Conservation (phyloP, 345 rosid genomes). For the Ailanthus altissimus region DNA sequence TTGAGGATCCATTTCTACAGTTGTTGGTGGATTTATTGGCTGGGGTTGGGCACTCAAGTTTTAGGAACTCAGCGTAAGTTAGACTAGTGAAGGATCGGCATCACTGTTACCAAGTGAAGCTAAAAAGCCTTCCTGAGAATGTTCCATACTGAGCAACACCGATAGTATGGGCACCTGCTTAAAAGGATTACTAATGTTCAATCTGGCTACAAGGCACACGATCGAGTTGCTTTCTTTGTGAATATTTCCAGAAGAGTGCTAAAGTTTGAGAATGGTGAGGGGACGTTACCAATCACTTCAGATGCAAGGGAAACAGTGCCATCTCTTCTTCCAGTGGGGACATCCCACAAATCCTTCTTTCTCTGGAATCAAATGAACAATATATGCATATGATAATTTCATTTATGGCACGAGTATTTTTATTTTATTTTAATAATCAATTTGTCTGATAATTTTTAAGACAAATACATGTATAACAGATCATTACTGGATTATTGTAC, state of each 20-base stretch:
- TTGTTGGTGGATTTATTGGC: constrained; percentile 22
- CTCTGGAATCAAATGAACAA: constrained; percentile 33
- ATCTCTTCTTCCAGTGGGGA: constrained; percentile 55
- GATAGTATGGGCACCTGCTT: no score
- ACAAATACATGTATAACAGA: no score
- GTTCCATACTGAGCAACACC: constrained; percentile 54
- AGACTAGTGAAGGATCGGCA: constrained; percentile 48
- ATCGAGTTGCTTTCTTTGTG: constrained; percentile 37
- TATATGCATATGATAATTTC: no score
- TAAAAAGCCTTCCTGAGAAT: constrained; percentile 47
- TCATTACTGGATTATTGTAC: no score
- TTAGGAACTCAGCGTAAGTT: constrained; percentile 40
- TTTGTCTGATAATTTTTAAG: not conserved
- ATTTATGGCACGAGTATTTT: no score
- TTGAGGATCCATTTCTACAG: constrained; percentile 54
- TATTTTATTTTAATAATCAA: no score
- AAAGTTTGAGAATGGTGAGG: constrained; percentile 34
- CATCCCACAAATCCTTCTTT: constrained; percentile 45
- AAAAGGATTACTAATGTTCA: no score
- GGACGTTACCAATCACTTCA: constrained; percentile 46
- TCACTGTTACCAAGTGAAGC: constrained; percentile 64
- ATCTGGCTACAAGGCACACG: no score
- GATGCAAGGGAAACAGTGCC: constrained; percentile 50
- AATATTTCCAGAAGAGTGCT: constrained; percentile 30
- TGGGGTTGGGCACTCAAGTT: constrained; percentile 40